A percentile compares a stretch with the other conserved stretches of the same genome.
Evolutionary conservation across 164 flowering plant genomes (phyloP).

Genomic region (Houttuynia cordata): DNA sequence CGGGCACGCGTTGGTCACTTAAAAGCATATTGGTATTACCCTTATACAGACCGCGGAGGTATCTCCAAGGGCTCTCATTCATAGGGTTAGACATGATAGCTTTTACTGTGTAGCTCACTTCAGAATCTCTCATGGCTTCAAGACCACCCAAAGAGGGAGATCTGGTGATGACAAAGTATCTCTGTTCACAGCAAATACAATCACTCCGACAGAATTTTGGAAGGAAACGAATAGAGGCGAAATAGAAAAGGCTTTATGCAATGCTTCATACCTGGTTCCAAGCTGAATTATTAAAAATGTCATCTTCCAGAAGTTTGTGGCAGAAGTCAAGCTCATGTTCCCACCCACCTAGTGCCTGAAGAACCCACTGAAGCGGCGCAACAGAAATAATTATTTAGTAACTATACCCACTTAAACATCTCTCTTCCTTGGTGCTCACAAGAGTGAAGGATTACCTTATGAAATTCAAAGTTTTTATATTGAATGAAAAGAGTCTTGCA

Average conservation of each 20-base stretch:
- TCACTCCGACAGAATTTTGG: not conserved
- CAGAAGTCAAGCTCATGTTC: slow-evolving; percentile 84
- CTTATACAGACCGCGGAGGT: slow-evolving; percentile 76
- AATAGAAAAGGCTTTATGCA: not conserved
- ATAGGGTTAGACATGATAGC: slow-evolving; percentile 67
- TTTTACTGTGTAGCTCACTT: slow-evolving; percentile 49
- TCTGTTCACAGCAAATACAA: slow-evolving; percentile 26
- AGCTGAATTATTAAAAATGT: slow-evolving; percentile 86
- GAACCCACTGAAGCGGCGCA: slow-evolving; percentile 65
- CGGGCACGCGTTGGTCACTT: slow-evolving; percentile 36
- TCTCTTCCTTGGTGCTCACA: not conserved
- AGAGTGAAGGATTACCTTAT: too few species aligned
- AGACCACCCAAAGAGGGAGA: slow-evolving; percentile 80
- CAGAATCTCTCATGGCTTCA: slow-evolving; percentile 60
- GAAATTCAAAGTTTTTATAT: too few species aligned
- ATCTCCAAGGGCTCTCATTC: slow-evolving; percentile 97
- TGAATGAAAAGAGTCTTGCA: too few species aligned
- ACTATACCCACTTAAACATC: not conserved
- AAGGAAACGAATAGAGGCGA: not conserved
- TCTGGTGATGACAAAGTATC: slow-evolving; percentile 73
- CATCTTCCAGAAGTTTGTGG: slow-evolving; percentile 57
- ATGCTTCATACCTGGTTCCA: slow-evolving; percentile 79
- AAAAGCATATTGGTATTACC: slow-evolving; percentile 33
- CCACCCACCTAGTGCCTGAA: slow-evolving; percentile 91
- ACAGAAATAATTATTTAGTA: not conserved